Percentiles rank a stretch among this genome's conserved stretches.
Evolutionary conservation across 2,329 filamentous ascomycete species (phyloP).

Genomic region (Penicillium sp.): DNA sequence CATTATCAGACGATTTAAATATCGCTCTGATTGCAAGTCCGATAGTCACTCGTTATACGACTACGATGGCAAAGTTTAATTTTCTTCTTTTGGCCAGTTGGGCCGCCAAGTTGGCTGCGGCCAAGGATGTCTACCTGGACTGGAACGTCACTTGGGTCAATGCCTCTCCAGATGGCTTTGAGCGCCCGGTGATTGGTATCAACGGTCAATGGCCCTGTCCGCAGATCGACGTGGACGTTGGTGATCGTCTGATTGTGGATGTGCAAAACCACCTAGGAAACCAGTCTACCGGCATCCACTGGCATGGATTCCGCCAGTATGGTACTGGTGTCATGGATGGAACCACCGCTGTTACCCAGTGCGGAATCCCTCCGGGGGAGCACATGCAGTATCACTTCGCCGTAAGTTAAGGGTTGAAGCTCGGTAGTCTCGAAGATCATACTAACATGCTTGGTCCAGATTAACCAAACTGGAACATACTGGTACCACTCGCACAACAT

Average conservation of each 20-base stretch:
- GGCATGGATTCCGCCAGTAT: slow-evolving; percentile 71
- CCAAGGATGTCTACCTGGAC: slow-evolving; percentile 24
- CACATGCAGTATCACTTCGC: slow-evolving; percentile 69
- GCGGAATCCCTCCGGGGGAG: slow-evolving; percentile 63
- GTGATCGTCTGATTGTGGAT: slow-evolving; percentile 41
- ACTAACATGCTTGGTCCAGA: slow-evolving; percentile 31
- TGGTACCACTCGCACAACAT: slow-evolving; percentile 75
- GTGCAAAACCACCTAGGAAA: slow-evolving; percentile 42
- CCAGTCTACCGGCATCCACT: slow-evolving; percentile 48
- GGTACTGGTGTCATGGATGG: slow-evolving; percentile 73
- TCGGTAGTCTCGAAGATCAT: neutral
- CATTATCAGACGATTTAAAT: slow-evolving; percentile 13
- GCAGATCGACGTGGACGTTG: slow-evolving; percentile 43
- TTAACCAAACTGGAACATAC: slow-evolving; percentile 69
- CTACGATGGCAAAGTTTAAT: slow-evolving; percentile 18
- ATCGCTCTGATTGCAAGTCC: slow-evolving; percentile 11
- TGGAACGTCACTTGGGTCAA: slow-evolving; percentile 72
- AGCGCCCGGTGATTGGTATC: slow-evolving; percentile 70
- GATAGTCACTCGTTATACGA: slow-evolving; percentile 17
- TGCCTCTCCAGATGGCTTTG: slow-evolving; percentile 68
- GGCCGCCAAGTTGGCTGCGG: slow-evolving; percentile 18
- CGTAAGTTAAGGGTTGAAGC: slow-evolving; percentile 26
- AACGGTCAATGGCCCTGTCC: slow-evolving; percentile 77
- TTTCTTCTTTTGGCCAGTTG: slow-evolving; percentile 19
- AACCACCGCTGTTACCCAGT: slow-evolving; percentile 65